phyloP scores from a whole-genome alignment of 768 basidiomycete genomes.

The Phylloporus arenicola region DNA sequence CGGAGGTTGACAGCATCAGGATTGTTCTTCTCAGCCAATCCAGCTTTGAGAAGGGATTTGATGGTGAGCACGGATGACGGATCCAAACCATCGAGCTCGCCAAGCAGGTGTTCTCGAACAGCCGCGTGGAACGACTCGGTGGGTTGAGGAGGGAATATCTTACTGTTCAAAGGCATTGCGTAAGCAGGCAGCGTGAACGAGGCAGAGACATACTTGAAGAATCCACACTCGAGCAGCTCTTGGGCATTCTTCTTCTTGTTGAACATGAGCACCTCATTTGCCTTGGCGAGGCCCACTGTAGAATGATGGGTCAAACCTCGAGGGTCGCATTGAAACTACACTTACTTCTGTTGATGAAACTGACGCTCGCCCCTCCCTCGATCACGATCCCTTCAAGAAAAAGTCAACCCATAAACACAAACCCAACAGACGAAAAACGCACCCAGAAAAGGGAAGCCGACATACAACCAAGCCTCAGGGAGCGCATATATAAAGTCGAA shows the following conservation, averaged over 20 bases:
- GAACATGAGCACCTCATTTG: slow-evolving; percentile 67
- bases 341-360: slow-evolving; percentile 61
- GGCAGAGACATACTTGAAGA: slow-evolving; percentile 50
- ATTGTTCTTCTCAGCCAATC: slow-evolving; percentile 56
- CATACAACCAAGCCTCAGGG: slow-evolving; percentile 54
- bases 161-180: slow-evolving; percentile 34
- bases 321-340: background rate
- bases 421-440: background rate
- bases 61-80: slow-evolving; percentile 47
- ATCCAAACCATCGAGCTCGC: slow-evolving; percentile 57
- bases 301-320: background rate
- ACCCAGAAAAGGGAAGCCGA: slow-evolving; percentile 66
- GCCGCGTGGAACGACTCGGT: slow-evolving; percentile 49
- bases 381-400: slow-evolving; percentile 57
- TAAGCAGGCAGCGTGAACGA: background rate
- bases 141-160: slow-evolving; percentile 53
- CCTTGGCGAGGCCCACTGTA: slow-evolving; percentile 61
- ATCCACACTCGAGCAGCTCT: slow-evolving; percentile 55
- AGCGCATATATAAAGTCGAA: slow-evolving; percentile 73
- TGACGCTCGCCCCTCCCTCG: slow-evolving; percentile 67
- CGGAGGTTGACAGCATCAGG: slow-evolving; percentile 61
- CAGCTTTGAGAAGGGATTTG: slow-evolving; percentile 50
- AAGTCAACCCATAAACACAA: slow-evolving; percentile 1
- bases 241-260: slow-evolving; percentile 60
- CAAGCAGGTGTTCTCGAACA: slow-evolving; percentile 44